These are phyloP conservation scores for Phytophthora cryptogea DNA, from an alignment of 352 stramenopile genomes.

Conservation along the genomic window DNA sequence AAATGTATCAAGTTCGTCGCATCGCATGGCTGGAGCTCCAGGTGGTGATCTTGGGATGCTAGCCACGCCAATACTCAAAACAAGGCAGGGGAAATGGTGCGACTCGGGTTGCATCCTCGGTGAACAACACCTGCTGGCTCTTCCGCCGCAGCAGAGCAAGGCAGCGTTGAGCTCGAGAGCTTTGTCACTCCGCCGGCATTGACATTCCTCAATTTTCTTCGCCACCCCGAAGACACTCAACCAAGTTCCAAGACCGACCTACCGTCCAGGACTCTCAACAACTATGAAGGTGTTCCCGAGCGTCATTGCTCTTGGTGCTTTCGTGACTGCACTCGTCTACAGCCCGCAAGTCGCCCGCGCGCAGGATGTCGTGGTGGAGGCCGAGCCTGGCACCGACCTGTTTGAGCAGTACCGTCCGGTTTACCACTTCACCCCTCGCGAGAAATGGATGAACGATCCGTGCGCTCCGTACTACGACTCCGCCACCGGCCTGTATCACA, in stretches of 20 bases:
- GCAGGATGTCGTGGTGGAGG: slow-evolving; percentile 22
- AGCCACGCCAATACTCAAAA: slow-evolving; percentile 11
- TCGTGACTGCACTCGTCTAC: not conserved
- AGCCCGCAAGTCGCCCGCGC: slow-evolving; percentile 1
- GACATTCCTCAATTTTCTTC: slow-evolving; percentile 30
- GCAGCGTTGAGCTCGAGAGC: not conserved
- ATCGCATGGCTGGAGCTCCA: slow-evolving; percentile 17
- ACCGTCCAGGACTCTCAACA: not conserved
- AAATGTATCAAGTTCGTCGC: slow-evolving; percentile 29
- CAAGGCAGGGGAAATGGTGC: not conserved
- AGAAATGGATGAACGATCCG: slow-evolving; percentile 88
- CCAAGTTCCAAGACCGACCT: slow-evolving; percentile 4
- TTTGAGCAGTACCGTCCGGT: slow-evolving; percentile 65
- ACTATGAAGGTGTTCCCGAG: slow-evolving; percentile 28
- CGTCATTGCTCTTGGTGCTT: slow-evolving; percentile 6
- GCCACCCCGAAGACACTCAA: slow-evolving; percentile 13
- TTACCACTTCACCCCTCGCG: slow-evolving; percentile 60
- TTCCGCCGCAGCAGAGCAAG: slow-evolving; percentile 4
- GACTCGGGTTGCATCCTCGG: slow-evolving; percentile 19
- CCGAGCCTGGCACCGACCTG: slow-evolving; percentile 33
- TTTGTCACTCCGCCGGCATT: not conserved
- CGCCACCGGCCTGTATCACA: slow-evolving; percentile 64
- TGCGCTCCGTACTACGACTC: slow-evolving; percentile 75
- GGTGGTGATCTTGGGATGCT: slow-evolving; percentile 19
- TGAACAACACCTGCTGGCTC: slow-evolving; percentile 17